Percentiles rank a stretch among this genome's conserved stretches.
These are phyloP conservation scores for Neofusicoccum sp. DNA, from an alignment of 2,329 filamentous ascomycete species.

Conservation along the genomic window DNA sequence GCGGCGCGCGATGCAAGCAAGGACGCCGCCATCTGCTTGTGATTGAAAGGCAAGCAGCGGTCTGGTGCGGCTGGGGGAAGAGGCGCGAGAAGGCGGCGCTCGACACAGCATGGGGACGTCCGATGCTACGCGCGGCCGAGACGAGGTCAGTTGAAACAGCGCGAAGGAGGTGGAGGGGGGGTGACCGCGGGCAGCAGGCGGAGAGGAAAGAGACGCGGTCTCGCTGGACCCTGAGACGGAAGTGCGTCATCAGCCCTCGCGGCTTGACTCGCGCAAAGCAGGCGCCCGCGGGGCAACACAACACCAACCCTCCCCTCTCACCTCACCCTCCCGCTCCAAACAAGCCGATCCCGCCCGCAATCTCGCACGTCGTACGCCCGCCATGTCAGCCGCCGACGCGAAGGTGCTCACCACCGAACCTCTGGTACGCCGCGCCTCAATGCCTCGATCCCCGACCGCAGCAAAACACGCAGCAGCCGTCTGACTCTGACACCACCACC, in stretches of 20 bases:
- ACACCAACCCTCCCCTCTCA: conserved; percentile 2
- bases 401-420: conserved; percentile 40
- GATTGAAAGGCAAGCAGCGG: conserved; percentile 1
- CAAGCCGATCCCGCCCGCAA: neutral
- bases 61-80: neutral
- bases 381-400: conserved; percentile 31
- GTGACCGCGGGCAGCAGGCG: neutral
- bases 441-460: neutral
- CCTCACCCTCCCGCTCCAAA: neutral
- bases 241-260: conserved; percentile 5
- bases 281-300: neutral
- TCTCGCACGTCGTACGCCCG: neutral
- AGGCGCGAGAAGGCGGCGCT: neutral
- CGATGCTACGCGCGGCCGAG: neutral
- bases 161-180: neutral
- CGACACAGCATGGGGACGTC: neutral
- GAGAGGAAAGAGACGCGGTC: neutral
- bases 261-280: neutral
- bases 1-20: conserved; percentile 1
- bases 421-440: conserved; percentile 31
- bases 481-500: conserved; percentile 3
- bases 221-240: conserved; percentile 5
- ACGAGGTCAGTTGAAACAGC: conserved; percentile 5
- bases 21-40: conserved; percentile 1
- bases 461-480: neutral